These are phyloP conservation scores for Stachybotrys elegans DNA, from an alignment of 2,329 filamentous ascomycete species.

Conservation along the genomic window DNA sequence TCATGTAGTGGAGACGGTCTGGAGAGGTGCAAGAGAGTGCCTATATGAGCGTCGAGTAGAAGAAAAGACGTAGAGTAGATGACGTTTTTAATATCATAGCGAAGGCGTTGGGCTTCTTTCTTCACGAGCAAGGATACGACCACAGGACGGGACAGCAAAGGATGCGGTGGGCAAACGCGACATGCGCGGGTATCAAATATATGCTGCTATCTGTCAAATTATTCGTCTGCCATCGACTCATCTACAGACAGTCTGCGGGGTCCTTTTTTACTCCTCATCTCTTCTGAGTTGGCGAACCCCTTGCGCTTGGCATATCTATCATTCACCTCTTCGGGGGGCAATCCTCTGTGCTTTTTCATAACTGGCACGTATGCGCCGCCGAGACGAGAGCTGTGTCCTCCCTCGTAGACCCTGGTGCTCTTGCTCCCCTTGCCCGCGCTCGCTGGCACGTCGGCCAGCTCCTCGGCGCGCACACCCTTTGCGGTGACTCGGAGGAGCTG, in stretches of 20 bases:
- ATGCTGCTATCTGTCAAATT: slow-evolving; percentile 4
- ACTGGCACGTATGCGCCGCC: slow-evolving; percentile 52
- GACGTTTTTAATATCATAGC: slow-evolving; percentile 3
- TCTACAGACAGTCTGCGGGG: slow-evolving; percentile 24
- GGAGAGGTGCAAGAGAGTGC: slow-evolving; percentile 79
- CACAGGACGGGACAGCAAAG: too few species aligned
- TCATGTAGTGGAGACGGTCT: slow-evolving; percentile 77
- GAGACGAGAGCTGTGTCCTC: slow-evolving; percentile 45
- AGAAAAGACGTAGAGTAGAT: slow-evolving; percentile 17
- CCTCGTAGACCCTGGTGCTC: slow-evolving; percentile 43
- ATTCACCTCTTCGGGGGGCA: slow-evolving; percentile 50
- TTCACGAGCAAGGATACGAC: too few species aligned
- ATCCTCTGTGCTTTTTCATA: slow-evolving; percentile 43
- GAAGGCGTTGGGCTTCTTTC: too few species aligned
- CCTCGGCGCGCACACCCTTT: slow-evolving; percentile 39
- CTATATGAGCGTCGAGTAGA: slow-evolving; percentile 55
- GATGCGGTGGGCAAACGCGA: too few species aligned
- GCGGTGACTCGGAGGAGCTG: slow-evolving; percentile 70
- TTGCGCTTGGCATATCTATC: slow-evolving; percentile 57
- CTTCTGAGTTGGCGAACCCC: slow-evolving; percentile 49
- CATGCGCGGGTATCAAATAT: too few species aligned
- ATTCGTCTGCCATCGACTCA: slow-evolving; percentile 16
- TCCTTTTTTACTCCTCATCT: slow-evolving; percentile 33
- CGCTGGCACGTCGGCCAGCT: slow-evolving; percentile 4
- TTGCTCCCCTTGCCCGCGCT: slow-evolving; percentile 14